Evolutionary conservation across 1,284 basidiomycete species (phyloP), one percentile per base, ranked within the genome.

Genomic region (Wallemia ichthyophaga): DNA sequence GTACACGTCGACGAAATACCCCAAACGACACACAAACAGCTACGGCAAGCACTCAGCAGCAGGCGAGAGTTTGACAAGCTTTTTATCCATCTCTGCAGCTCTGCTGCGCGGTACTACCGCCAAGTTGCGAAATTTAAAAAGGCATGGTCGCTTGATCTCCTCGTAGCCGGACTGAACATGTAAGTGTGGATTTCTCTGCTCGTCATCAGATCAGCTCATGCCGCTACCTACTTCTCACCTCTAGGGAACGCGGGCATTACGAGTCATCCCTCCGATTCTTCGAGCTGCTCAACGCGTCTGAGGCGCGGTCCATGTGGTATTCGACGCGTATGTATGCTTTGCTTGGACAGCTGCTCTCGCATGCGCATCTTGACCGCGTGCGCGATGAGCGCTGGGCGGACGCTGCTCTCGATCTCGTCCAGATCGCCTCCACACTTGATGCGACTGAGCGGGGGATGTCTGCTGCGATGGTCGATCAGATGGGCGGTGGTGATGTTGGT

Each of bases 121-220:
- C 80, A 78, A 61, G 80, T 83, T 17, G 81, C 81, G 2, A 78
- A 88, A 58, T 76, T 80, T 57, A 83, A 91, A 65, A 86, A 84
- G 64, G 83, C 85, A 1, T 70, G 91, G 53, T 82, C 83, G 65
- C 71, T 94, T 56, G 85, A 87, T 65, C 82, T 81, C 1, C 80
- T 77, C 64, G 73, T 95, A 1, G 89, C 88, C 0, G 83, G 83
- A 7, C 76, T 96, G 23, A 85, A 94, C 64, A 69, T 82, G 85
- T 89, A 71, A 64, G 83, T 72, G n/a, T n/a, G 23, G 15, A 7
- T 37, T 57, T 33, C 28, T 17, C 7, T 31, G 28, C 28, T 7
- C 28, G 28, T 31, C 28, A n/a, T n/a, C n/a, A n/a, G n/a, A n/a
- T n/a, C n/a, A n/a, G n/a, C 28, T 7, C 7, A 31, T 17, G 7